A percentile compares a stretch with the other conserved stretches of the same genome.
phyloP scores from a whole-genome alignment of 2,329 filamentous ascomycete genomes.

The Lecanicillium sp. region DNA sequence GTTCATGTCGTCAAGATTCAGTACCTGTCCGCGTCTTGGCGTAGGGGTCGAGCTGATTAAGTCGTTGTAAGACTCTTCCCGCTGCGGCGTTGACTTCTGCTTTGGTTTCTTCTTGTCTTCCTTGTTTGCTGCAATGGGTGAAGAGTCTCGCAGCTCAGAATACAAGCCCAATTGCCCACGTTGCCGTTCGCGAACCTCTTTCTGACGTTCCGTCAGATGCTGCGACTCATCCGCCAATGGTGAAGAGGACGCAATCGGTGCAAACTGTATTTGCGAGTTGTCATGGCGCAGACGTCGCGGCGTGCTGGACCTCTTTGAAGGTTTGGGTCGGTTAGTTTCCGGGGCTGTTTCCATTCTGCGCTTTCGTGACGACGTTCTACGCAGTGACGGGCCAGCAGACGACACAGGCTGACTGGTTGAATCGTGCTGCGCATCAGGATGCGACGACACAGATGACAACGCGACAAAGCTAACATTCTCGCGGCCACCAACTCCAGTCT shows the following conservation, averaged over 20 bases:
- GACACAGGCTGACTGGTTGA: slow-evolving; percentile 2
- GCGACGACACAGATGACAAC: slow-evolving; percentile 22
- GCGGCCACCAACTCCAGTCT: slow-evolving; percentile 37
- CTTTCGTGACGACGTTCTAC: slow-evolving; percentile 14
- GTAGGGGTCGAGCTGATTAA: slow-evolving; percentile 54
- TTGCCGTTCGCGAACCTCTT: slow-evolving; percentile 69
- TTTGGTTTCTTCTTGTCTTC: slow-evolving; percentile 14
- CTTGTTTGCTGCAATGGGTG: slow-evolving; percentile 5
- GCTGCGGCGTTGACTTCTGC: slow-evolving; percentile 39
- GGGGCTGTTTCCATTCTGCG: background rate
- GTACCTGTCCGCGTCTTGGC: slow-evolving; percentile 45
- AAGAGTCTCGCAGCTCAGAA: slow-evolving; percentile 44
- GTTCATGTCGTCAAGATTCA: slow-evolving; percentile 41
- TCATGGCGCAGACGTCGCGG: slow-evolving; percentile 62
- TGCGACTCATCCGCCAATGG: slow-evolving; percentile 55
- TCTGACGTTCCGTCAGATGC: slow-evolving; percentile 69
- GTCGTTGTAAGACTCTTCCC: slow-evolving; percentile 35
- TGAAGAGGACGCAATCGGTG: slow-evolving; percentile 55
- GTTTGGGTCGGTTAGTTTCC: background rate
- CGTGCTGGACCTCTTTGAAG: slow-evolving; percentile 25
- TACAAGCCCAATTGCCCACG: slow-evolving; percentile 60
- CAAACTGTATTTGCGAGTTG: slow-evolving; percentile 75
- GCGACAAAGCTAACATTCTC: slow-evolving; percentile 32
- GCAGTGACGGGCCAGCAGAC: slow-evolving; percentile 9
- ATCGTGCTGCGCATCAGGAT: slow-evolving; percentile 13